Conservation (phyloP, 371 early-diverging fungal species). For the Synchytrium microbalum region DNA sequence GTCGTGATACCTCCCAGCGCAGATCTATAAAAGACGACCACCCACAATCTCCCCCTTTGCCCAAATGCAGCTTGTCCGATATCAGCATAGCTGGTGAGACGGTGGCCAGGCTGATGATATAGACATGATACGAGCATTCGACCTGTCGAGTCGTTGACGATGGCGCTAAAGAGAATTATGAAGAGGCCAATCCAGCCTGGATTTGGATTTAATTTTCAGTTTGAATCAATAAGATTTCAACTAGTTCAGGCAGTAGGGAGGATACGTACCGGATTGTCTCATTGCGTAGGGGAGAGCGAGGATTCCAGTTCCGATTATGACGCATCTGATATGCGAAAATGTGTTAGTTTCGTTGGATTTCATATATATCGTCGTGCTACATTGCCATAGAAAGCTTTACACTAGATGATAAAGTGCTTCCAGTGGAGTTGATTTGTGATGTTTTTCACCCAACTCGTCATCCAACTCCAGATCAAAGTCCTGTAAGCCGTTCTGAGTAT, state of each 20-base stretch:
- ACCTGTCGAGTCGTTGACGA: constrained; percentile 64
- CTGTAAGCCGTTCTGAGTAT: neutral
- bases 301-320: constrained; percentile 79
- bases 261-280: neutral
- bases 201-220: too few species aligned
- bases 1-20: neutral
- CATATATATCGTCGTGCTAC: neutral
- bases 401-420: neutral
- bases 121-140: constrained; percentile 62
- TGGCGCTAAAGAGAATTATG: constrained; percentile 64
- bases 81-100: neutral
- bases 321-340: constrained; percentile 32
- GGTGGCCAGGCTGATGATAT: constrained; percentile 36
- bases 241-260: too few species aligned
- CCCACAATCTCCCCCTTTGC: constrained; percentile 44
- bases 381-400: neutral
- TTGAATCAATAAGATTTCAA: too few species aligned
- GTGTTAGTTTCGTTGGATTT: too few species aligned
- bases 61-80: constrained; percentile 54
- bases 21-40: constrained; percentile 53
- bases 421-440: neutral
- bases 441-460: neutral
- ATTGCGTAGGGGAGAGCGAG: constrained; percentile 70
- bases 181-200: constrained; percentile 76
- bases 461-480: neutral